Base-by-base conservation (phyloP, 2,329 filamentous ascomycete species). In the Xylariaceae sp. region DNA sequence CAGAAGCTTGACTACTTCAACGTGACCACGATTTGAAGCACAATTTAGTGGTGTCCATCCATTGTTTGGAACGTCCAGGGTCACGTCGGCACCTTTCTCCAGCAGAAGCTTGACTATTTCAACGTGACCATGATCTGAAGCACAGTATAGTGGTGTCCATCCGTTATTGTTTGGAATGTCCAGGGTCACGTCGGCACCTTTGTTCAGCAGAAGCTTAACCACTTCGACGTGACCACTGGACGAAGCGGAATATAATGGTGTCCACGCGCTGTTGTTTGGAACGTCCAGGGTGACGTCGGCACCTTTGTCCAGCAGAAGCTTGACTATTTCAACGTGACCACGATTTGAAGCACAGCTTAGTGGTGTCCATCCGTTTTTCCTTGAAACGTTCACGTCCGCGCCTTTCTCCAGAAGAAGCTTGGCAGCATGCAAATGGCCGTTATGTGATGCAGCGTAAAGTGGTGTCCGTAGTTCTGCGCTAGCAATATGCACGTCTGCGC, bases 81-180 rank as follows among this genome's bases (percentile, higher is more conserved):
- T 41, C 6, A n/a, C 3, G 39, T 41, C 18, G 10, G 32, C 45
- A 6, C 51, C 46, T 9, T 49, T 21, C 15, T 49, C 22, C 21
- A 53, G 32, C 32, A 37, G 39, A 18, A 39, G 40, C 22, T 15
- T 54, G 43, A 49, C 47, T 6, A 37, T 10, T 43, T 43, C 29
- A 13, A 37, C 22, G 18, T 49, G 29, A 4, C 29, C 29, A 4
- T 18, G 26, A 3, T 10, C 2, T 1, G 30, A 12, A 26, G 47
- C 47, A 13, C 3, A n/a, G n/a, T n/a, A n/a, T n/a, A n/a, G n/a
- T n/a, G n/a, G 26, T 26, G 26, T 26, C 8, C 26, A 8, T 26
- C 26, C 26, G 8, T 26, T 8, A 26, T 8, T 4, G 26, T 8
- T 5, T 5, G 26, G 26, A 26, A 26, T 8, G 26, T 26, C 8